A percentile compares a stretch with the other conserved stretches of the same genome.
Conservation (phyloP, 257 asterid genomes). For the Solanum bulbocastanum region DNA sequence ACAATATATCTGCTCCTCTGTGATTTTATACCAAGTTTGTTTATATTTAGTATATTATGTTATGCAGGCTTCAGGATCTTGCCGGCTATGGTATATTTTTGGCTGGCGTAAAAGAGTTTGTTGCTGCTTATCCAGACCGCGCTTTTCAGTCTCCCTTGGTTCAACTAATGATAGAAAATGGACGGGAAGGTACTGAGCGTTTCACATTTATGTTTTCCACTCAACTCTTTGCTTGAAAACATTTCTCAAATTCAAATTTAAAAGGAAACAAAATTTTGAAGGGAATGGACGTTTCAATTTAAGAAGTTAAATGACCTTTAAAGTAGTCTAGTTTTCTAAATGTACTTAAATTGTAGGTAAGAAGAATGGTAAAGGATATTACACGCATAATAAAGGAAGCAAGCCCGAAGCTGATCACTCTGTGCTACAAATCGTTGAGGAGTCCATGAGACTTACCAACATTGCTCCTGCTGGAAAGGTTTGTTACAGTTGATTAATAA, state of each 20-base stretch:
- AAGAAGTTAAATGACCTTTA: neutral
- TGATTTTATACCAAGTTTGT: neutral
- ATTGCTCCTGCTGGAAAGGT: conserved; percentile 7
- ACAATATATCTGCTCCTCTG: neutral
- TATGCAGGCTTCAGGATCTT: neutral
- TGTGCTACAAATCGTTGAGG: neutral
- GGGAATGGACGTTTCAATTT: neutral
- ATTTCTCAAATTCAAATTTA: neutral
- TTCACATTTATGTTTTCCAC: neutral
- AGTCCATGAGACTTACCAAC: neutral
- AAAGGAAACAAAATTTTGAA: neutral
- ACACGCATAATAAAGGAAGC: neutral
- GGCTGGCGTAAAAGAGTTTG: neutral
- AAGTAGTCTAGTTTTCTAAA: neutral
- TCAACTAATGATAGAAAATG: conserved; percentile 6
- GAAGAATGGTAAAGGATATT: conserved; percentile 3
- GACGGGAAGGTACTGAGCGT: neutral
- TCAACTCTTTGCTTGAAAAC: neutral
- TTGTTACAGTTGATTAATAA: neutral
- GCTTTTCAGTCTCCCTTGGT: conserved; percentile 2
- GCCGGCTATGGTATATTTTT: neutral
- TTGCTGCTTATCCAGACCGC: neutral
- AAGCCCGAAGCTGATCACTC: conserved; percentile 1
- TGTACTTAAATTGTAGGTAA: neutral
- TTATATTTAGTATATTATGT: neutral